A percentile compares a stretch with the other conserved stretches of the same genome.
These are phyloP conservation scores for Aspergillus cejpii DNA, from an alignment of 2,329 filamentous ascomycete genomes.

Conservation along the genomic window DNA sequence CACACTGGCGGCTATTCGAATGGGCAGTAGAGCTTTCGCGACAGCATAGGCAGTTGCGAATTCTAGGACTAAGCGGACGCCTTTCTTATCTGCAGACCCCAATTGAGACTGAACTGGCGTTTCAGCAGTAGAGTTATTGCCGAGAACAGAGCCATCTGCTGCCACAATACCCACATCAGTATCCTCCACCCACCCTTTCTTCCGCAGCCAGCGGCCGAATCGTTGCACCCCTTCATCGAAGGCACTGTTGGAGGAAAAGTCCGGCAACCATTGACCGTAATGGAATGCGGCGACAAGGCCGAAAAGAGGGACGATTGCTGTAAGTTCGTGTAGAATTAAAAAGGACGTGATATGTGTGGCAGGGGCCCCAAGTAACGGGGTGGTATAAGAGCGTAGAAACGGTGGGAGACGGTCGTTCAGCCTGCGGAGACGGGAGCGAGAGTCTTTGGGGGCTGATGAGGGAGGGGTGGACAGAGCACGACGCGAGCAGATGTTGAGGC, in stretches of 20 bases:
- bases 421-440: constrained; percentile 28
- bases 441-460: constrained; percentile 17
- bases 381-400: constrained; percentile 63
- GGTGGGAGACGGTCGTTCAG: constrained; percentile 52
- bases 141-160: constrained; percentile 21
- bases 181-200: constrained; percentile 69
- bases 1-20: constrained; percentile 68
- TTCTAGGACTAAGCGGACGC: constrained; percentile 53
- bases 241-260: constrained; percentile 34
- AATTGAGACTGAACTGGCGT: constrained; percentile 18
- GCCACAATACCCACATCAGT: constrained; percentile 43
- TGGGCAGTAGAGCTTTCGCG: constrained; percentile 75
- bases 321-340: constrained; percentile 83
- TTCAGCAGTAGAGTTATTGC: constrained; percentile 14
- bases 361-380: constrained; percentile 66
- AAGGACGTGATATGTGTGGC: constrained; percentile 79
- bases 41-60: constrained; percentile 86
- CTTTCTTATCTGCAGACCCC: constrained; percentile 33
- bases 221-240: constrained; percentile 58
- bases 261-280: constrained; percentile 67
- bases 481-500: constrained; percentile 11
- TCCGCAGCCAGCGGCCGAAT: constrained; percentile 69
- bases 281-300: constrained; percentile 72
- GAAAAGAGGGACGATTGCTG: constrained; percentile 72
- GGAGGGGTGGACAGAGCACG: constrained; percentile 21